Percentiles rank a stretch among this genome's conserved stretches.
These are phyloP conservation scores for Penicillium italicum DNA, from an alignment of 2,329 filamentous ascomycete species.

Conservation along the genomic window DNA sequence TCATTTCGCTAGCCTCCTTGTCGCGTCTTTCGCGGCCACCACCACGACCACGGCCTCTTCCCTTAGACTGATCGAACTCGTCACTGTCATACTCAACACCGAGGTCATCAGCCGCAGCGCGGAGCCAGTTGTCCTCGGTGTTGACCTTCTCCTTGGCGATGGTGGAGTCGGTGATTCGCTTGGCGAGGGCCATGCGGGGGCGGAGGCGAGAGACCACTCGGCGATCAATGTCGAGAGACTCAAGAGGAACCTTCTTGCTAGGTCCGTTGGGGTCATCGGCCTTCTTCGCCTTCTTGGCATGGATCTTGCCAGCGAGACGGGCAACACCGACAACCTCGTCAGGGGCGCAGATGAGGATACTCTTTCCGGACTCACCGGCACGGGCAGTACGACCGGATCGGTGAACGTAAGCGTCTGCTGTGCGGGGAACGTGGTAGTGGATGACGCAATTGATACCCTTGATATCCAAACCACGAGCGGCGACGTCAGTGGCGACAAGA, in stretches of 20 bases:
- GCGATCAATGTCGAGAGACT: slow-evolving; percentile 76
- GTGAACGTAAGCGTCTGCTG: slow-evolving; percentile 92
- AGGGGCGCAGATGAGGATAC: slow-evolving; percentile 82
- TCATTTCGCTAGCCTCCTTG: slow-evolving; percentile 62
- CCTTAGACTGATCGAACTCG: slow-evolving; percentile 67
- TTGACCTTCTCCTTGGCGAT: slow-evolving; percentile 84
- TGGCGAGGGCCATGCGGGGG: slow-evolving; percentile 73
- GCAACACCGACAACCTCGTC: slow-evolving; percentile 85
- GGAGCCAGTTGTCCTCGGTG: slow-evolving; percentile 80
- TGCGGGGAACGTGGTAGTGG: slow-evolving; percentile 90
- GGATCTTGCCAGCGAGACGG: slow-evolving; percentile 81
- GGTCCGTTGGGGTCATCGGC: slow-evolving; percentile 38
- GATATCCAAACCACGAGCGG: slow-evolving; percentile 91
- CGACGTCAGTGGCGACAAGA: slow-evolving; percentile 90
- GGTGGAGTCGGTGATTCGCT: slow-evolving; percentile 75
- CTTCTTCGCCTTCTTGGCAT: slow-evolving; percentile 56
- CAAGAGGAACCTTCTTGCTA: slow-evolving; percentile 60
- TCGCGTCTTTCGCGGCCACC: slow-evolving; percentile 72
- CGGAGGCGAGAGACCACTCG: slow-evolving; percentile 73
- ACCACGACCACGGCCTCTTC: slow-evolving; percentile 69
- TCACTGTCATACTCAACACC: slow-evolving; percentile 92
- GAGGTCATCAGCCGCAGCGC: slow-evolving; percentile 80
- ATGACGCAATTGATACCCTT: slow-evolving; percentile 82
- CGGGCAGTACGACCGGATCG: slow-evolving; percentile 91
- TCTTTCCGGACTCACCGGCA: slow-evolving; percentile 71